These are phyloP conservation scores for Groenewaldozyma auringiensis DNA, from an alignment of 1,139 yeast genomes.

Conservation along the genomic window DNA sequence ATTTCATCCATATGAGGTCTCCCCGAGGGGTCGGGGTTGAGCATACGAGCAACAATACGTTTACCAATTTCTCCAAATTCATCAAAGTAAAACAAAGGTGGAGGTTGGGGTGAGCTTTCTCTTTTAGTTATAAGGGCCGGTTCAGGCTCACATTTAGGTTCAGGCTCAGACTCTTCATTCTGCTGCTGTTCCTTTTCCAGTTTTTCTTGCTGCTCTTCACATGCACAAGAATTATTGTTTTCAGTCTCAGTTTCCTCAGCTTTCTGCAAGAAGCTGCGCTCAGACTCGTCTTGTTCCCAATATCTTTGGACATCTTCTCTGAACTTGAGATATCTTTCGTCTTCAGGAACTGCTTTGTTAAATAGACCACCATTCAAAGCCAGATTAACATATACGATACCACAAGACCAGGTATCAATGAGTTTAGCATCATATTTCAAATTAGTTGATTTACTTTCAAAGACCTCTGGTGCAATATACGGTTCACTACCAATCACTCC, in stretches of 20 bases:
- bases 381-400: constrained; percentile 72
- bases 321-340: constrained; percentile 21
- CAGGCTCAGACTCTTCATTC: background rate
- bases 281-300: constrained; percentile 68
- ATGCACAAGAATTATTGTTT: background rate
- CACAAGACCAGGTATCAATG: constrained; percentile 61
- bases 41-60: constrained; percentile 33
- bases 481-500: constrained; percentile 41
- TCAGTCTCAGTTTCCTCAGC: constrained; percentile 55
- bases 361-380: constrained; percentile 31
- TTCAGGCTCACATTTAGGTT: too few relatives aligned
- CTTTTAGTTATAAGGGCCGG: background rate
- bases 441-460: constrained; percentile 28
- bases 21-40: constrained; percentile 66
- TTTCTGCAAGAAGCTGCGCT: too few relatives aligned
- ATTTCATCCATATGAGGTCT: constrained; percentile 70
- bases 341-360: constrained; percentile 25
- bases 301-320: constrained; percentile 34
- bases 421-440: constrained; percentile 42
- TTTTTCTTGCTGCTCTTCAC: background rate
- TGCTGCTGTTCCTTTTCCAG: background rate
- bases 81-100: constrained; percentile 18
- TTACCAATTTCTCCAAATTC: constrained; percentile 26
- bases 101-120: background rate
- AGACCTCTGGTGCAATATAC: constrained; percentile 64